A percentile compares a stretch with the other conserved stretches of the same genome.
These are phyloP conservation scores for Silene noctiflora DNA, from an alignment of 179 eudicot species.

Conservation along the genomic window DNA sequence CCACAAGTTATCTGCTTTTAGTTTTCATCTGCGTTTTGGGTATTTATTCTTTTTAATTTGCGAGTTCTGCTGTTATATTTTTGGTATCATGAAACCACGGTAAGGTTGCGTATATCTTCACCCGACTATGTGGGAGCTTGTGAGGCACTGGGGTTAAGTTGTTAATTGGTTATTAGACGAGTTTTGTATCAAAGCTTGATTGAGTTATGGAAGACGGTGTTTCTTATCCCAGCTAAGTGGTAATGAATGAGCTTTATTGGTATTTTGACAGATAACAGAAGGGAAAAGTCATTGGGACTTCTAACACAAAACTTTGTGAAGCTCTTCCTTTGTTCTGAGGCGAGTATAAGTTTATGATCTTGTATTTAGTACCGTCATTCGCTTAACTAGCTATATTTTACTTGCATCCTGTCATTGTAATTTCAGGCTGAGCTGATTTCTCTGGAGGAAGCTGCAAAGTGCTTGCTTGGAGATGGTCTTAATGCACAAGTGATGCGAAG, in stretches of 20 bases:
- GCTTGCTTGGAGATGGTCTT: constrained; percentile 80
- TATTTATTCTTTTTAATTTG: neutral
- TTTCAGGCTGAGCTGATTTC: constrained; percentile 71
- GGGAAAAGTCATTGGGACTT: constrained; percentile 89
- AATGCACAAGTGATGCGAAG: constrained; percentile 69
- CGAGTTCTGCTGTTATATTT: too few species aligned
- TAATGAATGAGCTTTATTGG: neutral
- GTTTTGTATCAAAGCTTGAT: neutral
- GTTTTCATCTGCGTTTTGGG: neutral
- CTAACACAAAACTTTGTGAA: constrained; percentile 91
- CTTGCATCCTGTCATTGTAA: neutral
- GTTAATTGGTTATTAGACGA: too few species aligned
- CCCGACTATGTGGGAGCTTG: too few species aligned
- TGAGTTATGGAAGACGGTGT: neutral
- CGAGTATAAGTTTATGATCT: constrained; percentile 31
- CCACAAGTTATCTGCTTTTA: neutral
- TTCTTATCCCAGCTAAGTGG: neutral
- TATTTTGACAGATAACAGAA: constrained; percentile 62
- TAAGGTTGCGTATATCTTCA: too few species aligned
- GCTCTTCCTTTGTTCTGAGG: constrained; percentile 82
- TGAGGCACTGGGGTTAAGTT: too few species aligned
- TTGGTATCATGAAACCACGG: too few species aligned
- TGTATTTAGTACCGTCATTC: neutral
- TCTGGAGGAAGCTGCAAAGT: constrained; percentile 89
- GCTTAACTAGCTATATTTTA: neutral